Evolutionary conservation across 2,329 filamentous ascomycete genomes (phyloP), one percentile per base, ranked within the genome.

Genomic region (Colletotrichum viniferum): DNA sequence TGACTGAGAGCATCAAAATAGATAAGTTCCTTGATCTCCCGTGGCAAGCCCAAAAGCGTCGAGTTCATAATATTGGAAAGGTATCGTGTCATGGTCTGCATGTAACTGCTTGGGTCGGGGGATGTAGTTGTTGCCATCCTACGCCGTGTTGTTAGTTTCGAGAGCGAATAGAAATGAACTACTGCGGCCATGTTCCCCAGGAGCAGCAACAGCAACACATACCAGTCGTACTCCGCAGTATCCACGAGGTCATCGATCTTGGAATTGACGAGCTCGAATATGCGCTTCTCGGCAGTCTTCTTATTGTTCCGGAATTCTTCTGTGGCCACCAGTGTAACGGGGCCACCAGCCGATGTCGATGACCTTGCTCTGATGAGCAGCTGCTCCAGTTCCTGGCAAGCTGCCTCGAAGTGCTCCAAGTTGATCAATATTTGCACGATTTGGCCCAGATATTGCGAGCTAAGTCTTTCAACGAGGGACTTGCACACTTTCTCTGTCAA

Each of bases 341-440:
- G 94, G 0, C 95, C 95, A 4, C 95, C 94, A 3, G 94, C 94
- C 1, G 94, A 95, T 14, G 92, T 93, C 7, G 95, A 95, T 9
- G 95, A 96, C 65, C 96, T 92, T 3, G 96, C 96, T 79, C 95
- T 91, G 68, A 96, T 95, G 48, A 99, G 90, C 3, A 98, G 89
- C 73, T 94, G 91, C 86, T 99, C 96, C 1, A 99, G 89, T 81
- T 98, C 96, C 79, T 93, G 91, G 82, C 97, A 98, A 7, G 97
- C 97, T 63, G 92, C 95, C 85, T 98, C 96, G 83, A 99, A 98
- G 84, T 99, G 96, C 83, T 98, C 96, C 21, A 99, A 87, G 81
- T 99, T 99, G 81, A 98, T 99, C 68, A 99, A 89, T 79, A 99
- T 99, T 83, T 99, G 97, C 28, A 99, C 97, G 78, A 99, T 98